phyloP scores from a whole-genome alignment of 169 alveolate species.

The Cryptosporidium parvum region DNA sequence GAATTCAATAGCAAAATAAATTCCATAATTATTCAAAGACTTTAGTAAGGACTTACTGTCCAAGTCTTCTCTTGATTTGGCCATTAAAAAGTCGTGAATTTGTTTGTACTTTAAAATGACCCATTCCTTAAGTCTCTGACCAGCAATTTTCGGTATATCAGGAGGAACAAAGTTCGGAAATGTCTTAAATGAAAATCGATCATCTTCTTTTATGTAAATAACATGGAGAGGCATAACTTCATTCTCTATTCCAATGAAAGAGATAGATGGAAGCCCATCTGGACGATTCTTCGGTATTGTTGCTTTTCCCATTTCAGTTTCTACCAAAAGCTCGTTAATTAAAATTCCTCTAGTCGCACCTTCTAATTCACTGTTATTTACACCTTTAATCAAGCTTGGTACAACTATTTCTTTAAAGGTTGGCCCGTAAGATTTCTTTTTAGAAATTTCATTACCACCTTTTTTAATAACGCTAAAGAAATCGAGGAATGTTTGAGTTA shows the following conservation, averaged over 20 bases:
- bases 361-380: conserved; percentile 32
- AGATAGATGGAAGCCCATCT: conserved; percentile 68
- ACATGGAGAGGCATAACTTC: conserved; percentile 55
- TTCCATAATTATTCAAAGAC: conserved; percentile 48
- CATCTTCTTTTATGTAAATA: conserved; percentile 19
- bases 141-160: conserved; percentile 68
- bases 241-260: conserved; percentile 51
- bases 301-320: conserved; percentile 43
- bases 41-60: not conserved
- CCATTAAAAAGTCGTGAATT: conserved; percentile 31
- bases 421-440: not conserved
- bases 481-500: conserved; percentile 12
- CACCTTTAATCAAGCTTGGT: conserved; percentile 33
- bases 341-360: conserved; percentile 53
- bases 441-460: not conserved
- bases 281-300: conserved; percentile 50
- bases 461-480: conserved; percentile 23
- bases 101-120: conserved; percentile 27
- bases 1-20: conserved; percentile 59
- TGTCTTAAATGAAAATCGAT: conserved; percentile 47
- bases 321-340: conserved; percentile 44
- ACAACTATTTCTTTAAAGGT: conserved; percentile 41
- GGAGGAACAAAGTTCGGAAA: conserved; percentile 45
- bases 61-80: not conserved
- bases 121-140: conserved; percentile 61